Evolutionary conservation across 2,329 filamentous ascomycete genomes (phyloP).

Genomic region (Venturia pyrina): DNA sequence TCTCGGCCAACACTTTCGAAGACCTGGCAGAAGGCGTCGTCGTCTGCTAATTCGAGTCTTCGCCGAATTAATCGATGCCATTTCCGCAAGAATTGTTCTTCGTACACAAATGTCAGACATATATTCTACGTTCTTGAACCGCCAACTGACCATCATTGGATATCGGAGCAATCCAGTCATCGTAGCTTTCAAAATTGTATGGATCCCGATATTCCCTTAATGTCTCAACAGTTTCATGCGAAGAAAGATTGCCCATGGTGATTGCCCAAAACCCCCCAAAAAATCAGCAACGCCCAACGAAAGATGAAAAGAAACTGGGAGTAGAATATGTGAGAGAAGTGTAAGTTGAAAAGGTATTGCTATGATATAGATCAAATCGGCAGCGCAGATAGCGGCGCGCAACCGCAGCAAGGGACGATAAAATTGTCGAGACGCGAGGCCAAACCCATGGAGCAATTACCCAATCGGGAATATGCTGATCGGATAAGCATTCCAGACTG

Average conservation of each 20-base stretch:
- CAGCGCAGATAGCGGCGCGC: neutral
- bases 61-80: neutral
- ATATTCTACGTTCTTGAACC: neutral
- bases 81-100: neutral
- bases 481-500: neutral
- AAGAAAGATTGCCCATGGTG: conserved; percentile 3
- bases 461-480: neutral
- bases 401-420: neutral
- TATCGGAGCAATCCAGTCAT: conserved; percentile 2
- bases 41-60: neutral
- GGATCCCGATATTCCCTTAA: neutral
- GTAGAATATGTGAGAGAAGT: neutral
- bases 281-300: neutral
- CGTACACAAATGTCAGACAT: neutral
- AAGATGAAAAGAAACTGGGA: neutral
- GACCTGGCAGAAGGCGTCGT: neutral
- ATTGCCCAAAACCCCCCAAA: neutral
- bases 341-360: neutral
- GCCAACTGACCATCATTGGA: neutral
- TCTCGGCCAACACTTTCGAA: neutral
- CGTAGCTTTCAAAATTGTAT: conserved; percentile 2
- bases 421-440: neutral
- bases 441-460: neutral
- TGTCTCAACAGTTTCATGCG: neutral
- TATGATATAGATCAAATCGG: neutral